Percentiles rank a stretch among this genome's conserved stretches.
These are phyloP conservation scores for Talaromyces wortmannii DNA, from an alignment of 495 filamentous ascomycete genomes.

Conservation along the genomic window DNA sequence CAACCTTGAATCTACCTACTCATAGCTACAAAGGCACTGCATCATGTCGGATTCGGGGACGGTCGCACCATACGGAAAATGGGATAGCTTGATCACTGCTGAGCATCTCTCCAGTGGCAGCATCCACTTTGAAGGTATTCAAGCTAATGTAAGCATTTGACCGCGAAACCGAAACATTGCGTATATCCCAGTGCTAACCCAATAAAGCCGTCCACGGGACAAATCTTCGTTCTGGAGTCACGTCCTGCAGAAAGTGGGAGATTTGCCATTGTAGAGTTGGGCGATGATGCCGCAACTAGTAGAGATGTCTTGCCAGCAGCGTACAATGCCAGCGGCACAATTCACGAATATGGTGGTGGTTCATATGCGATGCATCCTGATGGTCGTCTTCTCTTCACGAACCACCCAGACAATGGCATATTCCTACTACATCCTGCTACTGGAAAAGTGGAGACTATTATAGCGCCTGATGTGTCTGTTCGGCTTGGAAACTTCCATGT, in stretches of 20 bases:
- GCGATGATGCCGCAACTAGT: slow-evolving; percentile 7
- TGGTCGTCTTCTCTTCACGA: slow-evolving; percentile 33
- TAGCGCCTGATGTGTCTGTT: slow-evolving; percentile 17
- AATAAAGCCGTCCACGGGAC: slow-evolving; percentile 12
- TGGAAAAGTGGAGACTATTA: slow-evolving; percentile 14
- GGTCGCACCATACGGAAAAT: slow-evolving; percentile 33
- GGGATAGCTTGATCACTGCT: slow-evolving; percentile 34
- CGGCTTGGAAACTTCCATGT: slow-evolving; percentile 23
- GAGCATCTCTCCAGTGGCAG: slow-evolving; percentile 25
- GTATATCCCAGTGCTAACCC: slow-evolving; percentile 2
- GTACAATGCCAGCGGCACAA: slow-evolving; percentile 26
- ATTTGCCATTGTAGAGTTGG: slow-evolving; percentile 29
- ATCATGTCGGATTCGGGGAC: not conserved
- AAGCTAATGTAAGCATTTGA: slow-evolving; percentile 14
- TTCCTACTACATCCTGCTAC: slow-evolving; percentile 24
- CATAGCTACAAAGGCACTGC: not conserved
- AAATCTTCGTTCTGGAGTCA: slow-evolving; percentile 35
- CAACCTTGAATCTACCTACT: not conserved
- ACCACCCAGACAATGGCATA: slow-evolving; percentile 25
- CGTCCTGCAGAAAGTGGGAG: slow-evolving; percentile 29
- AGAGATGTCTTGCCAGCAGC: slow-evolving; percentile 32
- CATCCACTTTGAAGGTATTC: slow-evolving; percentile 13
- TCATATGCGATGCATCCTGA: slow-evolving; percentile 19
- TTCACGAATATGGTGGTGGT: slow-evolving; percentile 41
- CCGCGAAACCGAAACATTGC: not conserved